phyloP scores from a whole-genome alignment of 2,329 filamentous ascomycete species.

The Apiospora phragmitis region DNA sequence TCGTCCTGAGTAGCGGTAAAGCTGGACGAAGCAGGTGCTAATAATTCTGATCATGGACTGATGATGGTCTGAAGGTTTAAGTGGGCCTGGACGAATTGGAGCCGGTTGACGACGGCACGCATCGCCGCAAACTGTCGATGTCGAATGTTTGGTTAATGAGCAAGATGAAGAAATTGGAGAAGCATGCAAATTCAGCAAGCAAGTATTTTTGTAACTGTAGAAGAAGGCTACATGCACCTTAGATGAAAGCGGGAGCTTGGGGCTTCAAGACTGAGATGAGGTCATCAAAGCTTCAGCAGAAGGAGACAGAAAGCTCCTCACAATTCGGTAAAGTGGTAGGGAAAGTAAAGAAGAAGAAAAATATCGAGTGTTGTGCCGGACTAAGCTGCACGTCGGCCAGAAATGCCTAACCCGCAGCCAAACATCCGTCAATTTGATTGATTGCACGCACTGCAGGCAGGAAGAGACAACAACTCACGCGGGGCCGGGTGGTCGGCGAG shows the following conservation, averaged over 20 bases:
- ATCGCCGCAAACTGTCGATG: constrained; percentile 3
- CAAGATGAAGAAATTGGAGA: neutral
- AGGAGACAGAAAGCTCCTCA: neutral
- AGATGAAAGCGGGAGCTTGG: neutral
- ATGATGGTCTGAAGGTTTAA: neutral
- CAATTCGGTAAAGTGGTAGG: neutral
- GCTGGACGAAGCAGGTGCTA: neutral
- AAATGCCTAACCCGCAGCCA: neutral
- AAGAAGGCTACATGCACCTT: neutral
- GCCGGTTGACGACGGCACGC: neutral
- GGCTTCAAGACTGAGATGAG: neutral
- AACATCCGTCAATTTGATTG: neutral
- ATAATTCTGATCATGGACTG: neutral
- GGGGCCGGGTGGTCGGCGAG: neutral
- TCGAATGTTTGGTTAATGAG: constrained; percentile 6
- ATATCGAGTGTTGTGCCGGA: neutral
- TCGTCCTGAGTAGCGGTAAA: constrained; percentile 3
- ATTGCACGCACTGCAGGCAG: neutral
- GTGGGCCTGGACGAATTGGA: neutral
- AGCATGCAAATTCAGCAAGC: neutral
- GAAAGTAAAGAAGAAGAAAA: neutral
- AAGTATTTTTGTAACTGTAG: neutral
- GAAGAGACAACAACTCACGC: neutral
- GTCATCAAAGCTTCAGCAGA: neutral
- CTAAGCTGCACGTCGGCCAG: neutral